Evolutionary conservation across 768 basidiomycete species (phyloP).

Genomic region (Trametopsis cervina): DNA sequence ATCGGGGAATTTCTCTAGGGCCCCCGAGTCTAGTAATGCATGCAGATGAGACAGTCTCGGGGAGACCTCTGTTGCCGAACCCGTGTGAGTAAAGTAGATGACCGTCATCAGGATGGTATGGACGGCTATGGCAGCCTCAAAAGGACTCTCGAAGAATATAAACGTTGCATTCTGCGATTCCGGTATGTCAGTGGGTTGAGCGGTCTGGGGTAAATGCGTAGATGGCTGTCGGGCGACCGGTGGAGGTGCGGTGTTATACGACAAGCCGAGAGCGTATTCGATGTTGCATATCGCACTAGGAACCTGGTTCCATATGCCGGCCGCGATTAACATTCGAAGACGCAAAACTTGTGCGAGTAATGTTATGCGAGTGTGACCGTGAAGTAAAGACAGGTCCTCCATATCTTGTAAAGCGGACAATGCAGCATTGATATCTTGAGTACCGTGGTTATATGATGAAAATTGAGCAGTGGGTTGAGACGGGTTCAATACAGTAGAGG

Average conservation of each 20-base stretch:
- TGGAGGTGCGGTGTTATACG: conserved; percentile 19
- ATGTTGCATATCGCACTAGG: conserved; percentile 38
- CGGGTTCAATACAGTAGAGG: conserved; percentile 4
- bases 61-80: conserved; percentile 40
- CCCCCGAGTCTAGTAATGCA: conserved; percentile 57
- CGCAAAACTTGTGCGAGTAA: conserved; percentile 50
- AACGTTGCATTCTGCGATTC: conserved; percentile 11
- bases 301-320: conserved; percentile 49
- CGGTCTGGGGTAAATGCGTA: neutral
- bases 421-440: conserved; percentile 24
- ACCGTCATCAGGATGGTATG: conserved; percentile 60
- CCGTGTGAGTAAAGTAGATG: conserved; percentile 54
- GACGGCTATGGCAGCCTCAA: conserved; percentile 37
- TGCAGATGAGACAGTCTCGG: conserved; percentile 53
- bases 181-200: conserved; percentile 1
- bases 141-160: conserved; percentile 25
- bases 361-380: conserved; percentile 35
- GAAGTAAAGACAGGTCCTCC: conserved; percentile 23
- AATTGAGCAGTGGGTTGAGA: neutral
- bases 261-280: conserved; percentile 44
- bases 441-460: conserved; percentile 8
- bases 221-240: conserved; percentile 15
- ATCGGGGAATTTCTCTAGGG: conserved; percentile 31
- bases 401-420: conserved; percentile 27
- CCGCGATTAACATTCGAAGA: conserved; percentile 47